A percentile compares a stretch with the other conserved stretches of the same genome.
phyloP scores from a whole-genome alignment of 23 red algal genomes.

The Gracilaria caudata region DNA sequence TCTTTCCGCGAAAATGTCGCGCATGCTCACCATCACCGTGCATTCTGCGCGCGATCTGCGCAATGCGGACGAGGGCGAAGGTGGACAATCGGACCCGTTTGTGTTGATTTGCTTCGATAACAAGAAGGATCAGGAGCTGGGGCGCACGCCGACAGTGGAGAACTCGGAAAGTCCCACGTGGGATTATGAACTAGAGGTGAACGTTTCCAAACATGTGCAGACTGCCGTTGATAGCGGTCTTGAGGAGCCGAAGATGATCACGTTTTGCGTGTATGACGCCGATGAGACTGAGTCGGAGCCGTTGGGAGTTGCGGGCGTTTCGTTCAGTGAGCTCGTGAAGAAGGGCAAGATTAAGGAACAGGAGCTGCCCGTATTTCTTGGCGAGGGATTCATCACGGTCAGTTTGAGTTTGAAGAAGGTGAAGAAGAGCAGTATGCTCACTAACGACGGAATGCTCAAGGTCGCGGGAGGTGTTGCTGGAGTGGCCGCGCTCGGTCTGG shows the following conservation, averaged over 20 bases:
- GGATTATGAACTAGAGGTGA: conserved; percentile 39
- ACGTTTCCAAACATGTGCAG: conserved; percentile 42
- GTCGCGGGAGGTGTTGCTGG: conserved; percentile 40
- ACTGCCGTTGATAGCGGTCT: conserved; percentile 7
- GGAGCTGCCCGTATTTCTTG: conserved; percentile 39
- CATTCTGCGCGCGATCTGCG: conserved; percentile 52
- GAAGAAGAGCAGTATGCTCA: conserved; percentile 47
- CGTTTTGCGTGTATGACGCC: conserved; percentile 51
- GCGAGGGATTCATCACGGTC: conserved; percentile 21
- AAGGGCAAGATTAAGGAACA: conserved; percentile 40
- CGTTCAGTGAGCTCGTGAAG: conserved; percentile 42
- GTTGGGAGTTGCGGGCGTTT: conserved; percentile 27
- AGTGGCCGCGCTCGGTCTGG: conserved; percentile 18
- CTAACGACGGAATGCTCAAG: conserved; percentile 24
- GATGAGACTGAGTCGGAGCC: conserved; percentile 31
- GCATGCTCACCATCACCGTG: conserved; percentile 30
- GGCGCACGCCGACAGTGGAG: conserved; percentile 21
- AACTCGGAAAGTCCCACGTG: conserved; percentile 32
- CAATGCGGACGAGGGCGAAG: conserved; percentile 46
- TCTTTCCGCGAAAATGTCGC: conserved; percentile 5
- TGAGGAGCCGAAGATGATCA: conserved; percentile 55
- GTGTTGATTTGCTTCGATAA: conserved; percentile 46
- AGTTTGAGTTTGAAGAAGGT: conserved; percentile 43
- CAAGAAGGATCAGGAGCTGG: conserved; percentile 46
- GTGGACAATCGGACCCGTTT: conserved; percentile 33